Conservation (phyloP, 352 stramenopile genomes). For the Phytophthora capsici region DNA sequence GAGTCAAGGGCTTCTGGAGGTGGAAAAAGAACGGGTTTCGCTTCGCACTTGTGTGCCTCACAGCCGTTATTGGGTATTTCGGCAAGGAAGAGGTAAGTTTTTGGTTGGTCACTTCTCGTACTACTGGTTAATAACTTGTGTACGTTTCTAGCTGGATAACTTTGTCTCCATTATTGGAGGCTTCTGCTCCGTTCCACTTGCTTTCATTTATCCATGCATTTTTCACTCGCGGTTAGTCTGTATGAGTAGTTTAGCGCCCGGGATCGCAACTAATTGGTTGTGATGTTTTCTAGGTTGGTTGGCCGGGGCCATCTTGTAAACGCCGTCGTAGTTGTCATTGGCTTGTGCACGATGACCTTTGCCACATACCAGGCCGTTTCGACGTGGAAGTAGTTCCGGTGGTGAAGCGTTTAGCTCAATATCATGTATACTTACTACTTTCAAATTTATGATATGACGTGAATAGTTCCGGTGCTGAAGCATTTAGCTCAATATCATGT, state of each 20-base stretch:
- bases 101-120: background rate
- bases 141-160: constrained; percentile 49
- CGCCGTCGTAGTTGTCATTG: constrained; percentile 44
- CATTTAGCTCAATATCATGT: too few species aligned
- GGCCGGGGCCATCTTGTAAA: constrained; percentile 50
- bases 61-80: constrained; percentile 61
- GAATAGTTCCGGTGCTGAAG: too few species aligned
- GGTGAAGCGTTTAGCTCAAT: too few species aligned
- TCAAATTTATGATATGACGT: too few species aligned
- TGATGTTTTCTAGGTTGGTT: constrained; percentile 33
- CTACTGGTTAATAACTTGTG: background rate
- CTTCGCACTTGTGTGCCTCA: constrained; percentile 64
- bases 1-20: constrained; percentile 57
- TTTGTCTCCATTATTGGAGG: constrained; percentile 71
- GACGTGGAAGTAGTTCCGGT: constrained; percentile 37
- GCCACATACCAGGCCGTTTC: constrained; percentile 52
- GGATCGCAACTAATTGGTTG: constrained; percentile 7
- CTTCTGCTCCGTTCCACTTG: constrained; percentile 72
- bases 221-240: constrained; percentile 54
- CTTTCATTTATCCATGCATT: constrained; percentile 73
- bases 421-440: too few species aligned
- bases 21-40: constrained; percentile 72
- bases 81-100: constrained; percentile 51
- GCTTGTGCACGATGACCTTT: constrained; percentile 59
- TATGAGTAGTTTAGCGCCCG: background rate